A percentile compares a stretch with the other conserved stretches of the same genome.
Evolutionary conservation across 2,329 filamentous ascomycete genomes (phyloP).

Genomic region (Triangularia verruculosa): DNA sequence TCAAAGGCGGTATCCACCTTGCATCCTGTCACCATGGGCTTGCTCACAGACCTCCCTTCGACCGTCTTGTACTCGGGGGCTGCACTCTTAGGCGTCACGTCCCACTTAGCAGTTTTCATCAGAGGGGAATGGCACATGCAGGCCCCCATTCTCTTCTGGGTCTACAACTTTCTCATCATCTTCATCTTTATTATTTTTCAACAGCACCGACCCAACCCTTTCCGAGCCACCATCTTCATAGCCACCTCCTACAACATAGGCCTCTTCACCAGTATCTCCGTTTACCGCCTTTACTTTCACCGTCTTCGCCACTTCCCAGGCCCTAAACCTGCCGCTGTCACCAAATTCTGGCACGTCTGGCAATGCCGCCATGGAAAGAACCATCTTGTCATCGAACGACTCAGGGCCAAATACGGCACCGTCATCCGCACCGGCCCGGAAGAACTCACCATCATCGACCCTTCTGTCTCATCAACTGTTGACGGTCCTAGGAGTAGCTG

Average conservation of each 20-base stretch:
- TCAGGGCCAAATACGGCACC: background rate
- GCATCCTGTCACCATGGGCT: background rate
- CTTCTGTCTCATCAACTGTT: background rate
- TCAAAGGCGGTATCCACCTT: no score
- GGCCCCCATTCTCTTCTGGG: background rate
- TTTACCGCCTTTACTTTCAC: constrained; percentile 26
- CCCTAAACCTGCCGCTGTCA: constrained; percentile 29
- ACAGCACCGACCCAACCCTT: background rate
- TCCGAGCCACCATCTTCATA: background rate
- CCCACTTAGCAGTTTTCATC: background rate
- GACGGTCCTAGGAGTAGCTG: background rate
- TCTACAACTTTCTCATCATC: background rate
- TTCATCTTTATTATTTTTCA: background rate
- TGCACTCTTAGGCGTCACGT: background rate
- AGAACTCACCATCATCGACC: background rate
- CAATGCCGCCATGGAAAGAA: background rate
- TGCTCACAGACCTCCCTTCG: background rate
- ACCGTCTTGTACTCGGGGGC: background rate
- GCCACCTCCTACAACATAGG: background rate
- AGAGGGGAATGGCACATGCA: background rate
- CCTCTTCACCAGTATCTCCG: background rate
- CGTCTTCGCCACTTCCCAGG: constrained; percentile 30
- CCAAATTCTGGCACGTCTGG: constrained; percentile 6
- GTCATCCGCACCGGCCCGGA: background rate
- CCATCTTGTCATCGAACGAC: background rate